These are phyloP conservation scores for Huntiella abstrusa DNA, from an alignment of 2,329 filamentous ascomycete species.

Conservation along the genomic window DNA sequence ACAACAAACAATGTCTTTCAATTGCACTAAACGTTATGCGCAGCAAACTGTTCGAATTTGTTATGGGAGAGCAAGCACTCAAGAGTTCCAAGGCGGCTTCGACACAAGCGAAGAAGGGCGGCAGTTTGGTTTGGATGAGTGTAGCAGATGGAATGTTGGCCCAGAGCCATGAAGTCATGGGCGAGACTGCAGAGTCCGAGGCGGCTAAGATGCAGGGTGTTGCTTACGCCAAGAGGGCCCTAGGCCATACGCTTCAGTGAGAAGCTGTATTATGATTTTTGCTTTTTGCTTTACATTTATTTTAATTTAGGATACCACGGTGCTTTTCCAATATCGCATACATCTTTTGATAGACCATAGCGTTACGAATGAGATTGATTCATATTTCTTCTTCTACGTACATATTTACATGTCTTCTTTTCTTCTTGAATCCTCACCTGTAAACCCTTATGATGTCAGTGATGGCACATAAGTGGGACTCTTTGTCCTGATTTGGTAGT, in stretches of 20 bases:
- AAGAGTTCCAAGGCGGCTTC: slow-evolving; percentile 56
- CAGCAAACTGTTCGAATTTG: slow-evolving; percentile 60
- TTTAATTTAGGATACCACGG: too few relatives aligned
- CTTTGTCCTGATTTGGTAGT: too few relatives aligned
- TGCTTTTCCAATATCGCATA: too few relatives aligned
- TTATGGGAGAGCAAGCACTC: slow-evolving; percentile 61
- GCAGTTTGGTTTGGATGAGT: slow-evolving; percentile 59
- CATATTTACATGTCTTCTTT: too few relatives aligned
- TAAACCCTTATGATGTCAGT: too few relatives aligned
- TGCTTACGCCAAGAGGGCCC: slow-evolving; percentile 9
- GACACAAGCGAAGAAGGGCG: slow-evolving; percentile 48
- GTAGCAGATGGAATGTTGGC: slow-evolving; percentile 65
- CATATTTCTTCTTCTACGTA: too few relatives aligned
- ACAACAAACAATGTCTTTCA: slow-evolving; percentile 63
- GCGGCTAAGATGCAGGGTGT: slow-evolving; percentile 24
- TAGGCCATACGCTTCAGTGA: not conserved
- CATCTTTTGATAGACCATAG: too few relatives aligned
- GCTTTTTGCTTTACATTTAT: too few relatives aligned
- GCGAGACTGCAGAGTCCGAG: slow-evolving; percentile 30
- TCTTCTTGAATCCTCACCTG: too few relatives aligned
- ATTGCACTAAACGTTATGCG: slow-evolving; percentile 77
- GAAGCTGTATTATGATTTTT: too few relatives aligned
- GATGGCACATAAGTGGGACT: too few relatives aligned
- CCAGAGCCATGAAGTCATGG: slow-evolving; percentile 55
- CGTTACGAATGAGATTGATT: too few relatives aligned